A percentile compares a stretch with the other conserved stretches of the same genome.
These are phyloP conservation scores for Aspergillus conjunctus DNA, from an alignment of 495 filamentous ascomycete genomes.

Conservation along the genomic window DNA sequence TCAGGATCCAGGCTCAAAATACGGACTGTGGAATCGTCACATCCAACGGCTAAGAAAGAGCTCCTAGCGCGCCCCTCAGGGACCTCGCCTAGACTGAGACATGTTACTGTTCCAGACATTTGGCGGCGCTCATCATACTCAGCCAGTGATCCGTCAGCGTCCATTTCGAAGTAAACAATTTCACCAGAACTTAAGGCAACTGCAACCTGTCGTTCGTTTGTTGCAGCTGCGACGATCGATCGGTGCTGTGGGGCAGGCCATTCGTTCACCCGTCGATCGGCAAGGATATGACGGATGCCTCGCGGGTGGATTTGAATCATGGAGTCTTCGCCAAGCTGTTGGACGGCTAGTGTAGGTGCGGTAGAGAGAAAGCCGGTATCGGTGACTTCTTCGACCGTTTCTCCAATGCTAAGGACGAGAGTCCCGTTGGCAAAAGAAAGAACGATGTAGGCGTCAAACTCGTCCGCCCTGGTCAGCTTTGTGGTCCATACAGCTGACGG, in stretches of 20 bases:
- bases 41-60: conserved; percentile 91
- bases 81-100: conserved; percentile 88
- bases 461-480: conserved; percentile 77
- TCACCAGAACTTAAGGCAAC: conserved; percentile 93
- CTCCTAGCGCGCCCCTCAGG: conserved; percentile 84
- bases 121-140: conserved; percentile 95
- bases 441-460: conserved; percentile 81
- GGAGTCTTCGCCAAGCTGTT: conserved; percentile 91
- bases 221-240: conserved; percentile 92
- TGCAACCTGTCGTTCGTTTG: conserved; percentile 90
- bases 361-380: conserved; percentile 88
- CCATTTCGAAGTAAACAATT: conserved; percentile 98
- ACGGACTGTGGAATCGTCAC: conserved; percentile 92
- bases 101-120: conserved; percentile 95
- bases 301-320: conserved; percentile 93
- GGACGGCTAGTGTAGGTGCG: conserved; percentile 86
- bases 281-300: conserved; percentile 86
- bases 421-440: conserved; percentile 72
- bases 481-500: conserved; percentile 95
- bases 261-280: conserved; percentile 82
- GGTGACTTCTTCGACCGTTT: conserved; percentile 92
- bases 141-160: conserved; percentile 82
- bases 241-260: conserved; percentile 93
- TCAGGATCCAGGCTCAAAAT: conserved; percentile 90
- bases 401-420: conserved; percentile 89